These are phyloP conservation scores for Tulasnella calospora DNA, from an alignment of 768 basidiomycete species.

Conservation along the genomic window DNA sequence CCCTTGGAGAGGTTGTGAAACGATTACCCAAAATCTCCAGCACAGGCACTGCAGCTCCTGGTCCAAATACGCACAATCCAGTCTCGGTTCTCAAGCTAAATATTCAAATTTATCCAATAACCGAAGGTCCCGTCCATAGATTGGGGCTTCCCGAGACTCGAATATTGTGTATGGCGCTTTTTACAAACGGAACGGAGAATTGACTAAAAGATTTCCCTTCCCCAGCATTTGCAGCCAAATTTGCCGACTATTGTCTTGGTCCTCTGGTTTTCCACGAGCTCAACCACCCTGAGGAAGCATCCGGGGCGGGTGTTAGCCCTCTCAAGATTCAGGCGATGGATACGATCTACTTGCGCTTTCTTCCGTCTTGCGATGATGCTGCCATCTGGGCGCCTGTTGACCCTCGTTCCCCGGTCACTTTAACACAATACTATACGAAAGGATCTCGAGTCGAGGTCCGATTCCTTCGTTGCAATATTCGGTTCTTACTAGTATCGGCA, in stretches of 20 bases:
- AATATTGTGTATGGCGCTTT: neutral
- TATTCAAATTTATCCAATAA: neutral
- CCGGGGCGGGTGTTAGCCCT: neutral
- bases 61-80: too few species aligned
- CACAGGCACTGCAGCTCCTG: too few species aligned
- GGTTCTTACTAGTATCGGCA: neutral
- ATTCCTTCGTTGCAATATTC: neutral
- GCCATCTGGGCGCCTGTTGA: neutral
- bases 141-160: neutral
- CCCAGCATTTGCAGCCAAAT: neutral
- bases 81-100: neutral
- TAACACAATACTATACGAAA: neutral
- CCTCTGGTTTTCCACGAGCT: neutral
- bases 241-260: neutral
- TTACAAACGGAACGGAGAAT: neutral
- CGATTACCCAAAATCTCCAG: too few species aligned
- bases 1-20: too few species aligned
- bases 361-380: neutral
- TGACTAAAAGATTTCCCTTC: too few species aligned
- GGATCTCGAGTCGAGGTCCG: neutral
- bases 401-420: neutral
- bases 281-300: neutral
- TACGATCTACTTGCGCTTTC: neutral
- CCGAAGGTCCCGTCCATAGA: neutral
- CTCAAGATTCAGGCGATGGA: neutral